These are phyloP conservation scores for Hygrocybe punicea DNA, from an alignment of 768 basidiomycete genomes.

Conservation along the genomic window DNA sequence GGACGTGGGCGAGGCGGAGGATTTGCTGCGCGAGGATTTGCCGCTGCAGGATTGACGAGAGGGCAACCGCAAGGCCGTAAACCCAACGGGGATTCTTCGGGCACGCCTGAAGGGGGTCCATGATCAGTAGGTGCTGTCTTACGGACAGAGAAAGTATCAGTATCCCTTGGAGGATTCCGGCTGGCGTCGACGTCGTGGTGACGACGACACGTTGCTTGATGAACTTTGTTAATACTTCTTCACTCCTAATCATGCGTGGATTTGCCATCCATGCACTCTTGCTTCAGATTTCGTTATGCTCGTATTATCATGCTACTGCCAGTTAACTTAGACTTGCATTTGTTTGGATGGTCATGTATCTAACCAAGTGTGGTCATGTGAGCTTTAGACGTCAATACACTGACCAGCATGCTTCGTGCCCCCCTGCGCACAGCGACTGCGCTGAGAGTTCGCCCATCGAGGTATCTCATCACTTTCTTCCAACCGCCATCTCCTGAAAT, in stretches of 20 bases:
- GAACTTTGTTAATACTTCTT: neutral
- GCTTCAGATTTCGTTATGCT: neutral
- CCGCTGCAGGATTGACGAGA: constrained; percentile 64
- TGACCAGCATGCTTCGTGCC: neutral
- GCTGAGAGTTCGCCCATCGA: neutral
- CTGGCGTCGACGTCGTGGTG: neutral
- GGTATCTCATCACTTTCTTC: neutral
- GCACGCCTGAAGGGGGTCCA: neutral
- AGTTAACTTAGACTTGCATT: neutral
- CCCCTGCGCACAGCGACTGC: too few species aligned
- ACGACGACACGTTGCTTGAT: neutral
- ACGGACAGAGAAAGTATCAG: neutral
- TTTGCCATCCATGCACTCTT: neutral
- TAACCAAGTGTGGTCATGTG: neutral
- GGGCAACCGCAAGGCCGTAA: constrained; percentile 17
- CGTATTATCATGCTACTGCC: neutral
- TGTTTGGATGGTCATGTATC: neutral
- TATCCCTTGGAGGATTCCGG: neutral
- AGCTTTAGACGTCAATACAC: neutral
- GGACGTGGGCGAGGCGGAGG: constrained; percentile 57
- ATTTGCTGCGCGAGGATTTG: constrained; percentile 63
- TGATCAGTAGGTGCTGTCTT: neutral
- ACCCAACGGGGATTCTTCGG: neutral
- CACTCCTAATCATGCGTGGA: neutral
- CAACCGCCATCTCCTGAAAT: neutral